A percentile compares a stretch with the other conserved stretches of the same genome.
These are phyloP conservation scores for Cytauxzoon felis DNA, from an alignment of 169 alveolate species.

Conservation along the genomic window DNA sequence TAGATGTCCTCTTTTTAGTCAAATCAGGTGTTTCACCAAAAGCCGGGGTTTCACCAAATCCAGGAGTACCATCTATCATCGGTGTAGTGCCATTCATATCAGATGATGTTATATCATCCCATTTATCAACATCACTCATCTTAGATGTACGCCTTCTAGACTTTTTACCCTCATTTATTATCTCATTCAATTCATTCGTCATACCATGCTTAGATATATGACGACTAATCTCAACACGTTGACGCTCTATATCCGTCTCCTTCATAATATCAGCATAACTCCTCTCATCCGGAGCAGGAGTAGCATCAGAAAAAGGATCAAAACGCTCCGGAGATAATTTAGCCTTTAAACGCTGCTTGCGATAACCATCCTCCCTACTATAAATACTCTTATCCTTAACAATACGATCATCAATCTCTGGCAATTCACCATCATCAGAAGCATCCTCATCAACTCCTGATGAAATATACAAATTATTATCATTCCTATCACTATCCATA, in stretches of 20 bases:
- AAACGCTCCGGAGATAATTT: slow-evolving; percentile 80
- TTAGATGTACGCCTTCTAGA: slow-evolving; percentile 1
- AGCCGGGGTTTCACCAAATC: slow-evolving; percentile 55
- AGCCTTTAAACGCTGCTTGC: slow-evolving; percentile 58
- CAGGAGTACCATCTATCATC: slow-evolving; percentile 60
- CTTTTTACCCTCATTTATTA: too few relatives aligned
- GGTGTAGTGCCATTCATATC: too few relatives aligned
- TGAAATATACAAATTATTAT: background rate
- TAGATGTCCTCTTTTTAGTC: slow-evolving; percentile 40
- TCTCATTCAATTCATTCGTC: slow-evolving; percentile 1
- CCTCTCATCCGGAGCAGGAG: slow-evolving; percentile 69
- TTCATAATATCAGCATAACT: slow-evolving; percentile 65
- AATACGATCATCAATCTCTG: background rate
- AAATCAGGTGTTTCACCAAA: slow-evolving; percentile 21
- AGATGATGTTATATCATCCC: too few relatives aligned
- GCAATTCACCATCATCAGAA: slow-evolving; percentile 16
- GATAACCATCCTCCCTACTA: slow-evolving; percentile 65
- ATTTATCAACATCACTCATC: background rate
- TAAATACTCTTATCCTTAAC: slow-evolving; percentile 56
- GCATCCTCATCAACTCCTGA: background rate
- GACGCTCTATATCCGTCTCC: slow-evolving; percentile 41
- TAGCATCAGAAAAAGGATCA: slow-evolving; percentile 75
- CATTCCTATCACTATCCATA: background rate
- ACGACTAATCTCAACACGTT: slow-evolving; percentile 18
- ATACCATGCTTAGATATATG: slow-evolving; percentile 16